Evolutionary conservation across 2,329 filamentous ascomycete genomes (phyloP).

Genomic region (Diaporthe batatas): DNA sequence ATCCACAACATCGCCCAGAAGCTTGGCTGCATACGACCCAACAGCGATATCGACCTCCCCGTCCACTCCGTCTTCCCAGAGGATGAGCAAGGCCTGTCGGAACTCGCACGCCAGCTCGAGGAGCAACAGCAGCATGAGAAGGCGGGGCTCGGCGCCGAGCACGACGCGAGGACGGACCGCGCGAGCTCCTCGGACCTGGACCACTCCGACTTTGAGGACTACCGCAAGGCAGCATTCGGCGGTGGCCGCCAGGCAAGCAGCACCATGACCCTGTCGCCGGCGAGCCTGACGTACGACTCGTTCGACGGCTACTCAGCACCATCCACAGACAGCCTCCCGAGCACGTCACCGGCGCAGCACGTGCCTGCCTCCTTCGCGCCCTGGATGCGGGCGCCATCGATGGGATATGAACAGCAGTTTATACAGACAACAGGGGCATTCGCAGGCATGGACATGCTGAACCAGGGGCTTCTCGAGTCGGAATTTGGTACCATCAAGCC

Average conservation of each 20-base stretch:
- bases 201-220: slow-evolving; percentile 69
- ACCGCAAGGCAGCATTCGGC: slow-evolving; percentile 63
- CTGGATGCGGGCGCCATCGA: slow-evolving; percentile 45
- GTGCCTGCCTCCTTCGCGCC: slow-evolving; percentile 41
- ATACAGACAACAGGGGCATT: slow-evolving; percentile 57
- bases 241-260: slow-evolving; percentile 52
- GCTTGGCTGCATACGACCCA: slow-evolving; percentile 74
- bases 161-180: slow-evolving; percentile 60
- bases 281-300: slow-evolving; percentile 63
- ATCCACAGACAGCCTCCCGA: slow-evolving; percentile 48
- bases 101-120: slow-evolving; percentile 68
- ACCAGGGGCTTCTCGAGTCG: slow-evolving; percentile 64
- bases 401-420: slow-evolving; percentile 56
- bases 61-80: slow-evolving; percentile 72
- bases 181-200: slow-evolving; percentile 68
- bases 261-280: slow-evolving; percentile 65
- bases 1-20: slow-evolving; percentile 76
- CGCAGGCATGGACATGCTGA: slow-evolving; percentile 61
- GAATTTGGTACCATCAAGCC: slow-evolving; percentile 69
- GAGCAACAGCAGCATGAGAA: slow-evolving; percentile 58
- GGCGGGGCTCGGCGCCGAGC: slow-evolving; percentile 50
- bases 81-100: slow-evolving; percentile 69
- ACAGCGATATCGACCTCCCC: slow-evolving; percentile 71
- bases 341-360: slow-evolving; percentile 49
- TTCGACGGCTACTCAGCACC: slow-evolving; percentile 53